Evolutionary conservation across 2,329 filamentous ascomycete genomes (phyloP).

Genomic region (Nemania serpens): DNA sequence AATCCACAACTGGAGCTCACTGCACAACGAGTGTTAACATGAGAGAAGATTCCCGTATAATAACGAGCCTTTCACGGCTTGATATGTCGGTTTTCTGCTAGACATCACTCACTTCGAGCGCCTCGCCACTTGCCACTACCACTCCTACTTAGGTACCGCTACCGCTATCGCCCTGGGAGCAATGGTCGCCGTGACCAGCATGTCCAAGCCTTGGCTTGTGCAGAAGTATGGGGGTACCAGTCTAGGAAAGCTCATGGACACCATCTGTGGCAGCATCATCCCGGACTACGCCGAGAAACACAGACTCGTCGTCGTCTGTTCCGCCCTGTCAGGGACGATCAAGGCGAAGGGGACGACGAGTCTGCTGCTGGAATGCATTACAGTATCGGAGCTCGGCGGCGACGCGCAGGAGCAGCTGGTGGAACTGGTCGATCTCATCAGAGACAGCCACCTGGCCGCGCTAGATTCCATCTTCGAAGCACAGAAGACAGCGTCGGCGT

Average conservation of each 20-base stretch:
- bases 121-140: too few relatives aligned
- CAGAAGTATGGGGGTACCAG: constrained; percentile 67
- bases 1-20: constrained; percentile 9
- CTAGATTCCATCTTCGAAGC: constrained; percentile 31
- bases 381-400: constrained; percentile 30
- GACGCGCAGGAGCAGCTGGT: constrained; percentile 45
- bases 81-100: background rate
- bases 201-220: constrained; percentile 54
- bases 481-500: constrained; percentile 7
- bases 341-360: constrained; percentile 62
- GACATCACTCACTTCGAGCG: too few relatives aligned
- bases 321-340: constrained; percentile 57
- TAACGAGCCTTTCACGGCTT: background rate
- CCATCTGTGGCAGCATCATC: constrained; percentile 47
- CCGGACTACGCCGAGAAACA: constrained; percentile 45
- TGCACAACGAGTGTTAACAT: constrained; percentile 12
- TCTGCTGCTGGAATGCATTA: constrained; percentile 43
- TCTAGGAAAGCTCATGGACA: constrained; percentile 60
- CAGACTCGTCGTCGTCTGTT: constrained; percentile 61
- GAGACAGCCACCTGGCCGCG: constrained; percentile 54
- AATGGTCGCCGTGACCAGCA: constrained; percentile 28
- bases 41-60: constrained; percentile 9
- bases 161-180: too few relatives aligned
- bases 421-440: constrained; percentile 55
- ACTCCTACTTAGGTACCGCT: too few relatives aligned